phyloP scores from a whole-genome alignment of 768 basidiomycete species.

The Pleurotus eryngii region DNA sequence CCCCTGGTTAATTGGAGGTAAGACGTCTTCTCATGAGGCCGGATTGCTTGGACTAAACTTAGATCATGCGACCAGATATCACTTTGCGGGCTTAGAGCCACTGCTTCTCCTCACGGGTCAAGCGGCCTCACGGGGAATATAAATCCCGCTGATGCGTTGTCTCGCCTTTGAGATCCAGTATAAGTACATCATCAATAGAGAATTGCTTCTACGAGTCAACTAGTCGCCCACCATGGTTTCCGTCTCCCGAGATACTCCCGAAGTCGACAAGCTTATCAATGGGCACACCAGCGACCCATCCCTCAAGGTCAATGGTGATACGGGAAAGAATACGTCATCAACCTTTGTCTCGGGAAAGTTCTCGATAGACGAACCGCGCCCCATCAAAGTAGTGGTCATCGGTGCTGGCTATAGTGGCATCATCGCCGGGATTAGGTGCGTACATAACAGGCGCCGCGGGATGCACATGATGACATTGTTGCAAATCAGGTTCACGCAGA shows the following conservation, averaged over 20 bases:
- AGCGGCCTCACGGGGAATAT: too few relatives aligned
- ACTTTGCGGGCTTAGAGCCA: too few relatives aligned
- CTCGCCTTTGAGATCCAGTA: too few relatives aligned
- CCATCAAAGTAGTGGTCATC: conserved; percentile 51
- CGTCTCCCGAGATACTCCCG: not conserved
- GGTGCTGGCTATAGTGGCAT: conserved; percentile 63
- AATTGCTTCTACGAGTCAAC: too few relatives aligned
- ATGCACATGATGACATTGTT: too few relatives aligned
- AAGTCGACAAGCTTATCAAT: not conserved
- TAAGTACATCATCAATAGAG: too few relatives aligned
- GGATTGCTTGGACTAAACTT: too few relatives aligned
- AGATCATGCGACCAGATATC: too few relatives aligned
- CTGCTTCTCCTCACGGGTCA: too few relatives aligned
- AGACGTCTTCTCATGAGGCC: too few relatives aligned
- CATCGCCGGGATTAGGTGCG: conserved; percentile 52
- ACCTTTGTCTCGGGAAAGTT: conserved; percentile 36
- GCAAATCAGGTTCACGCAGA: conserved; percentile 43
- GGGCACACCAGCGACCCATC: not conserved
- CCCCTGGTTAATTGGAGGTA: too few relatives aligned
- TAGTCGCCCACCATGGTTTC: not conserved
- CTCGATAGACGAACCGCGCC: conserved; percentile 49
- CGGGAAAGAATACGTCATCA: conserved; percentile 7
- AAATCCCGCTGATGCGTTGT: too few relatives aligned
- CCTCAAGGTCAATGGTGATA: not conserved
- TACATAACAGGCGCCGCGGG: not conserved